These are phyloP conservation scores for Cytospora mali DNA, from an alignment of 2,329 filamentous ascomycete genomes.

Conservation along the genomic window DNA sequence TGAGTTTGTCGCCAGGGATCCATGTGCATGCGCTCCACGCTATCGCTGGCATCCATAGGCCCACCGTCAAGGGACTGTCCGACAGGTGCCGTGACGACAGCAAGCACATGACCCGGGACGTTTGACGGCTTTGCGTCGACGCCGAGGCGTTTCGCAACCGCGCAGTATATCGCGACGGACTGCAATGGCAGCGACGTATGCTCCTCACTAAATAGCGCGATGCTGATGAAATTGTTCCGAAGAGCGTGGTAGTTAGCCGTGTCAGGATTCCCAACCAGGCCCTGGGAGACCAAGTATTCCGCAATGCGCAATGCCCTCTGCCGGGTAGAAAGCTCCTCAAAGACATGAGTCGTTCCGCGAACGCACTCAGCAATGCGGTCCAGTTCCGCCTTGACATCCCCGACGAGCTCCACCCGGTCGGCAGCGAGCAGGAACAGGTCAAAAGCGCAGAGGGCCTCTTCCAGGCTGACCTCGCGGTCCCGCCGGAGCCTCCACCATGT, in stretches of 20 bases:
- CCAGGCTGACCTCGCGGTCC: constrained; percentile 52
- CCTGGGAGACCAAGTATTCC: constrained; percentile 52
- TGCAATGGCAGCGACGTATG: constrained; percentile 63
- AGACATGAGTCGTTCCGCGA: constrained; percentile 43
- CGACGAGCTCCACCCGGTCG: constrained; percentile 46
- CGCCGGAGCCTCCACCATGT: constrained; percentile 58
- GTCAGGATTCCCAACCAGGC: constrained; percentile 48
- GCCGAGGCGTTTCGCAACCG: constrained; percentile 58
- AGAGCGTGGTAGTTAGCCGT: constrained; percentile 58
- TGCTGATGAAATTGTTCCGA: constrained; percentile 66
- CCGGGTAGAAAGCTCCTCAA: constrained; percentile 48
- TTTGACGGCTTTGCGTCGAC: constrained; percentile 65
- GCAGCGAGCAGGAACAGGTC: constrained; percentile 64
- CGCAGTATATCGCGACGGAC: constrained; percentile 68
- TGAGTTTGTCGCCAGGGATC: constrained; percentile 44
- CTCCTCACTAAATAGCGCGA: constrained; percentile 53
- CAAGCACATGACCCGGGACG: constrained; percentile 67
- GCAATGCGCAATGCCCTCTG: constrained; percentile 56
- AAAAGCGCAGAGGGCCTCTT: constrained; percentile 61
- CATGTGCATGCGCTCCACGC: constrained; percentile 55
- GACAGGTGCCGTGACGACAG: constrained; percentile 50
- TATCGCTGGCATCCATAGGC: constrained; percentile 23
- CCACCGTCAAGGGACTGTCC: constrained; percentile 36
- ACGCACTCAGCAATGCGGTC: constrained; percentile 52
- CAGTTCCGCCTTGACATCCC: constrained; percentile 35